These are phyloP conservation scores for Rutstroemia sp. DNA, from an alignment of 2,329 filamentous ascomycete genomes.

Conservation along the genomic window DNA sequence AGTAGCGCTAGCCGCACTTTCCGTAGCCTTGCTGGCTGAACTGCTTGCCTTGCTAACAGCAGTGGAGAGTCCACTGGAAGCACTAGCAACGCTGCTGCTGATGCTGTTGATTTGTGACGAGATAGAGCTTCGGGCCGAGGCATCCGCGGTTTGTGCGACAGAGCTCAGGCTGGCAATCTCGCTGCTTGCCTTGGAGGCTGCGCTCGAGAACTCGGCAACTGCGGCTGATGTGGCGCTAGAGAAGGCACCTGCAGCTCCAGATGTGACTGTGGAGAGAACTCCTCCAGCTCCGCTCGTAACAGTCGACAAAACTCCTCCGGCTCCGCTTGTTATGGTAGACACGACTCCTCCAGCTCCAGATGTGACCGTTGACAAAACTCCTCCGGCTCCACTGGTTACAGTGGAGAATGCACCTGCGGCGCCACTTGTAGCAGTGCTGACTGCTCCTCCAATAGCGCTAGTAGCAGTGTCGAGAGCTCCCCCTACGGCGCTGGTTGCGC, in stretches of 20 bases:
- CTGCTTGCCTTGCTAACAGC: slow-evolving; percentile 1
- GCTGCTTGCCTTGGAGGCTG: not conserved
- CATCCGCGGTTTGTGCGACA: slow-evolving; percentile 1
- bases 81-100: not conserved
- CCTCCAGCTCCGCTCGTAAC: not conserved
- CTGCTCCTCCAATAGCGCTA: not conserved
- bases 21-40: not conserved
- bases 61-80: not conserved
- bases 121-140: slow-evolving; percentile 2
- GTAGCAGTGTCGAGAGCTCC: not conserved
- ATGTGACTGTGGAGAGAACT: not conserved
- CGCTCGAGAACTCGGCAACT: not conserved
- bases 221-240: not conserved
- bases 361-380: not conserved
- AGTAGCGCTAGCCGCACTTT: not conserved
- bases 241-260: not conserved
- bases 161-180: slow-evolving; percentile 3
- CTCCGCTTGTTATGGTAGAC: not conserved
- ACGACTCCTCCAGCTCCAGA: not conserved
- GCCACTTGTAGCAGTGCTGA: not conserved
- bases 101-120: slow-evolving; percentile 1
- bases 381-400: not conserved
- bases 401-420: not conserved
- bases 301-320: not conserved
- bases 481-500: not conserved